A percentile compares a stretch with the other conserved stretches of the same genome.
Evolutionary conservation across 2,329 filamentous ascomycete species (phyloP).

Genomic region (Fusarium heterosporum): DNA sequence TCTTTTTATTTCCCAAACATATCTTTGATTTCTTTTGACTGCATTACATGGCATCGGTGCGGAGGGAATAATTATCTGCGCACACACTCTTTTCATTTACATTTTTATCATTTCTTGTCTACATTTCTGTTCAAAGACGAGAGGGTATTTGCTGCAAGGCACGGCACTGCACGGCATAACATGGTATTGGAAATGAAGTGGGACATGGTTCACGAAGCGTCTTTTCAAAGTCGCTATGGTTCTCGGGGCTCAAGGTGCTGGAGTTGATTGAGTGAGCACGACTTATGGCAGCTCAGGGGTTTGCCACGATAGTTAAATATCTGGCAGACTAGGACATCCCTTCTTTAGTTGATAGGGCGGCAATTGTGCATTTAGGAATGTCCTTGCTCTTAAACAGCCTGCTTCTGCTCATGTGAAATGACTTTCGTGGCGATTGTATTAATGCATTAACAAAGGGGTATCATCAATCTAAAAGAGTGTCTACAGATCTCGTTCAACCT

Average conservation of each 20-base stretch:
- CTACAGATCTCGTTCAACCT: slow-evolving; percentile 43
- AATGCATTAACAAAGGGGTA: slow-evolving; percentile 36
- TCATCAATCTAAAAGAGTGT: slow-evolving; percentile 32
- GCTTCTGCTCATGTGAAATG: neutral
- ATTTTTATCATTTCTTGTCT: slow-evolving; percentile 28
- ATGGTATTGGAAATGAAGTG: slow-evolving; percentile 10
- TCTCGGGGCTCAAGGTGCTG: neutral
- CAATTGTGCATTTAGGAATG: slow-evolving; percentile 45
- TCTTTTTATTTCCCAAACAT: slow-evolving; percentile 24
- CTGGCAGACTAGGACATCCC: slow-evolving; percentile 34
- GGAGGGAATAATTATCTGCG: slow-evolving; percentile 37
- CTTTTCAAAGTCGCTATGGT: slow-evolving; percentile 7
- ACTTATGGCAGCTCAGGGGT: neutral
- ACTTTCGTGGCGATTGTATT: neutral
- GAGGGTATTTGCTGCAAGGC: slow-evolving; percentile 46
- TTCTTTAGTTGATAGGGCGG: slow-evolving; percentile 45
- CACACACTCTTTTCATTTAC: slow-evolving; percentile 32
- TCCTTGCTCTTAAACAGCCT: slow-evolving; percentile 38
- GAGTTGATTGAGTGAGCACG: neutral
- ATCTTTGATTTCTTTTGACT: slow-evolving; percentile 19
- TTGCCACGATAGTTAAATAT: slow-evolving; percentile 15
- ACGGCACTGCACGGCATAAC: slow-evolving; percentile 25
- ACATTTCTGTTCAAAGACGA: slow-evolving; percentile 38
- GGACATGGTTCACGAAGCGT: slow-evolving; percentile 10
- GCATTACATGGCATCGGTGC: slow-evolving; percentile 31